Base-by-base conservation (phyloP, 2,329 filamentous ascomycete genomes). In the Aulographum hederae region DNA sequence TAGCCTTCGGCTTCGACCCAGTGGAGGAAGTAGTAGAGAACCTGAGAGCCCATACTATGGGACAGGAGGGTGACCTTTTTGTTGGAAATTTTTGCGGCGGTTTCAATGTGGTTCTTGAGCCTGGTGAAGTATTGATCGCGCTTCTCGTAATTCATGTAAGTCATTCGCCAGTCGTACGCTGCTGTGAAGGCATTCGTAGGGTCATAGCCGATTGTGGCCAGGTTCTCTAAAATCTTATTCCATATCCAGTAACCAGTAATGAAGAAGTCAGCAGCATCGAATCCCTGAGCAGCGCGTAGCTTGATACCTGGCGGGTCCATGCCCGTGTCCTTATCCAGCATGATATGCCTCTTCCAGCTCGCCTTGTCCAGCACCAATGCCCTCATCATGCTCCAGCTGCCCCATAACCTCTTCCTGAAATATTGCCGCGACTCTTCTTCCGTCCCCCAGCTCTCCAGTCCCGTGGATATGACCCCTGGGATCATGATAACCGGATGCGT, bases 371-470 rank as follows among this genome's bases (percentile, higher is more conserved):
- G 57, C 2, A 98, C 81, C 40, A 98, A 58, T 0, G 89, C 86
- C 31, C 78, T 70, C 84, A 98, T 94, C 89, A 98, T 98, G 40
- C 72, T 92, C 89, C 91, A 98, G 43, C 82, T 93, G 4, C 89
- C 89, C 89, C 89, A 98, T 31, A 98, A 58, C 33, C 89, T 67
- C 57, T 91, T 93, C 39, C 89, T 68, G 53, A 98, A 98, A 55
- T 95, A 98, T 36, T 77, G 78, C 21, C 82, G 69, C 5, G 85
- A 93, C 26, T 65, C 61, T 46, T 85, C 79, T 31, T 78, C 73
- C 0, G 89, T 95, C 3, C 86, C 82, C 89, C 89, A 98, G 30
- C 82, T 93, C 55, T 98, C 89, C 16, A 98, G 67, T 1, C 89
- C 89, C 0, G 89, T 95, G 0, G 89, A 95, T 42, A 98, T 98